A percentile compares a stretch with the other conserved stretches of the same genome.
These are phyloP conservation scores for Scytalidium lignicola DNA, from an alignment of 2,329 filamentous ascomycete genomes.

Conservation along the genomic window DNA sequence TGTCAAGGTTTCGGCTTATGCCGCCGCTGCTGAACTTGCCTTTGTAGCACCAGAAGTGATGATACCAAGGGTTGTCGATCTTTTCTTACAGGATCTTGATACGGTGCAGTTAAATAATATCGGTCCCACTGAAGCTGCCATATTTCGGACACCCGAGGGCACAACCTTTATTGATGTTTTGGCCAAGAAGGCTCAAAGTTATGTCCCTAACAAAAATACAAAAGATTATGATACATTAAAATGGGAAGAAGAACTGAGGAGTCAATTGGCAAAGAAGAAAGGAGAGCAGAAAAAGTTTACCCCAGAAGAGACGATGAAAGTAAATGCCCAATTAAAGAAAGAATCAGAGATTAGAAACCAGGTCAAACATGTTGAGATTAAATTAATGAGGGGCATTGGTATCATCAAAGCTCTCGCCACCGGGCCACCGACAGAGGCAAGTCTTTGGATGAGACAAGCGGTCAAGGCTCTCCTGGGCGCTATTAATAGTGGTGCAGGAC, in stretches of 20 bases:
- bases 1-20: slow-evolving; percentile 69
- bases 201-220: slow-evolving; percentile 75
- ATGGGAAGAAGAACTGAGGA: slow-evolving; percentile 90
- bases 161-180: slow-evolving; percentile 87
- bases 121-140: slow-evolving; percentile 84
- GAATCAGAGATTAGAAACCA: slow-evolving; percentile 72
- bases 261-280: slow-evolving; percentile 88
- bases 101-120: slow-evolving; percentile 63
- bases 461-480: slow-evolving; percentile 67
- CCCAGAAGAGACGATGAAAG: slow-evolving; percentile 80
- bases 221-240: slow-evolving; percentile 96
- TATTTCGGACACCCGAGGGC: slow-evolving; percentile 85
- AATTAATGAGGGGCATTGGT: slow-evolving; percentile 75
- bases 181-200: slow-evolving; percentile 69
- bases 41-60: slow-evolving; percentile 87
- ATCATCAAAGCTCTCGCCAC: slow-evolving; percentile 77
- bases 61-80: slow-evolving; percentile 67
- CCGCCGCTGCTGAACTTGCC: slow-evolving; percentile 82
- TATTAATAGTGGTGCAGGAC: slow-evolving; percentile 74
- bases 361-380: slow-evolving; percentile 65
- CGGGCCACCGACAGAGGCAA: slow-evolving; percentile 84
- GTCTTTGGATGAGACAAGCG: slow-evolving; percentile 81
- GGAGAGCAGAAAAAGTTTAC: slow-evolving; percentile 88
- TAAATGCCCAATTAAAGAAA: slow-evolving; percentile 85
- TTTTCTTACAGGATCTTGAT: slow-evolving; percentile 71